Percentiles rank a stretch among this genome's conserved stretches.
Conservation (phyloP, 176 grass and related monocot genomes). For the Carex pumila region DNA sequence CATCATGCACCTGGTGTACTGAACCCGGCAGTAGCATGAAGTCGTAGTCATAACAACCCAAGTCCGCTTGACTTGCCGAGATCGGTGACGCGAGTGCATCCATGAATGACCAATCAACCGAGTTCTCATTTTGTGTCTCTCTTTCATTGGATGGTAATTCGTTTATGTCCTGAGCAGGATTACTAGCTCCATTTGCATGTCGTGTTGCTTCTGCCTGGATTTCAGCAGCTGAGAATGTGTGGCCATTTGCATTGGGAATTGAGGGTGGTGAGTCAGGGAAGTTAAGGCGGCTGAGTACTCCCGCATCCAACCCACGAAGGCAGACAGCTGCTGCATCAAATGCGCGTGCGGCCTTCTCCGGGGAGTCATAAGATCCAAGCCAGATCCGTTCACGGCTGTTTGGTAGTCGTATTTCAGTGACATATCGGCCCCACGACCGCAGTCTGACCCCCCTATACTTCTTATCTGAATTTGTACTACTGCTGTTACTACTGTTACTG, state of each 20-base stretch:
- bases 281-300: conserved; percentile 4
- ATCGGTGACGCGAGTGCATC: neutral
- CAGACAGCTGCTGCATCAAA: conserved; percentile 23
- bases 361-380: conserved; percentile 21
- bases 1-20: neutral
- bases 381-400: conserved; percentile 24
- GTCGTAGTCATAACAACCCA: neutral
- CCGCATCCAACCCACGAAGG: neutral
- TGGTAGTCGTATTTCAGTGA: conserved; percentile 20
- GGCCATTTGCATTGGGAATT: neutral
- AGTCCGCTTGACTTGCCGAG: neutral
- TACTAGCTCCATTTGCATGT: neutral
- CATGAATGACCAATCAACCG: neutral
- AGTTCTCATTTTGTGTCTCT: neutral
- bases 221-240: neutral
- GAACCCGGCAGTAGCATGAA: neutral
- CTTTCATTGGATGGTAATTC: neutral
- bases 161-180: neutral
- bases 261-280: conserved; percentile 14
- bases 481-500: neutral
- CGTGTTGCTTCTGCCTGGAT: conserved; percentile 6
- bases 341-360: conserved; percentile 23
- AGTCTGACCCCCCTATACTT: conserved; percentile 14
- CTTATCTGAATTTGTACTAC: neutral
- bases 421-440: conserved; percentile 14